Base-by-base conservation (phyloP, 768 basidiomycete species). In the Vararia minispora region DNA sequence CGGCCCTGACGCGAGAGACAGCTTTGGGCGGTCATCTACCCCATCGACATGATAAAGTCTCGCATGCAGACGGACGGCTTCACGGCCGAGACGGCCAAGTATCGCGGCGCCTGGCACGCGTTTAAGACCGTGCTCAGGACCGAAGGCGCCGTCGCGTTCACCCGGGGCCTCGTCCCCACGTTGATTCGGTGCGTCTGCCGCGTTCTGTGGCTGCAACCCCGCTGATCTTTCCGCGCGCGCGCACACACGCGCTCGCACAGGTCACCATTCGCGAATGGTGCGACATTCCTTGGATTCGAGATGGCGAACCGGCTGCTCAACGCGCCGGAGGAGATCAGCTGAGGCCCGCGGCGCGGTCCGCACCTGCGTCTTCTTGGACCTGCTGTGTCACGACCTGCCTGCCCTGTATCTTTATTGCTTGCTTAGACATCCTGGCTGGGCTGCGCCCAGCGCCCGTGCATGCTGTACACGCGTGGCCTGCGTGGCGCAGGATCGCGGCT, bases 31-130 rank as follows among this genome's bases (percentile, higher is more conserved):
- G 65, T 88, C 8, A 91, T 90, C 64, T 94, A 94, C 65, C 91
- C 90, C 12, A 82, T 92, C 58, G 91, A 95, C 59, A 87, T 95
- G 73, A 77, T 97, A 53, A 98, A 98, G 56, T 89, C 88, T 20
- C 76, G 90, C 37, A 84, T 97, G 70, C 94, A 98, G 61, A 95
- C 92, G 0, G 94, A 97, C 53, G 85, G 80, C 0, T 90, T 91
- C 57, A 68, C 74, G 9, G 60, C 76, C 3, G 64, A 12, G 79
- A 76, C 29, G 80, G 82, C 21, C 80, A 87, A 86, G 53, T 97
- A 95, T 59, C 69, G 66, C 22, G 84, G 84, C 12, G 77, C 86
- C 11, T 52, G 88, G 24, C 80, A 95, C 52, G 92, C 88, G 47
- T 76, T 86, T 23, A 72, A 77, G 24, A 83, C 74, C 38, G 79